phyloP scores from a whole-genome alignment of 441 rosid genomes.

The Gossypium gossypioides region DNA sequence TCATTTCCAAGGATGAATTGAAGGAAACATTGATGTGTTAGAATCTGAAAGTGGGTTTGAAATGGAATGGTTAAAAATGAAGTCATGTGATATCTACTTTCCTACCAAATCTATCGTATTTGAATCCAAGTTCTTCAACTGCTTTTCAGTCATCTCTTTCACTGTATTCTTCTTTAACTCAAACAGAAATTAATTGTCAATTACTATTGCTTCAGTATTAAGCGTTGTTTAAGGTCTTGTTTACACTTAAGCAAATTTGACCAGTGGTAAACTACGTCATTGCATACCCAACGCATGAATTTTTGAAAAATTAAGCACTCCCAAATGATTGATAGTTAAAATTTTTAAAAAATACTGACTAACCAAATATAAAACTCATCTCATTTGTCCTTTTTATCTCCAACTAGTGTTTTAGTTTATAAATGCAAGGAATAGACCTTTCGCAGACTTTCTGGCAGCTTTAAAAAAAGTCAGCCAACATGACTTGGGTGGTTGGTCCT shows the following conservation, averaged over 20 bases:
- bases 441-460: not conserved
- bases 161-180: not conserved
- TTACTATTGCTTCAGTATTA: not conserved
- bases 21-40: not conserved
- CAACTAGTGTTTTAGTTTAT: not conserved
- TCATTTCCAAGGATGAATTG: too few species aligned
- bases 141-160: constrained; percentile 1
- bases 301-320: too few species aligned
- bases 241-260: constrained; percentile 11
- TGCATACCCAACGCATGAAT: constrained; percentile 1
- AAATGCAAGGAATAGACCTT: not conserved
- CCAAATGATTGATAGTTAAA: not conserved
- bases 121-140: constrained; percentile 7
- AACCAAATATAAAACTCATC: not conserved
- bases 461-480: constrained; percentile 4
- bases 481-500: not conserved
- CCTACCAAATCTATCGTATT: constrained; percentile 13
- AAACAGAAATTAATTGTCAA: not conserved
- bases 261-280: constrained; percentile 10
- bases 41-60: not conserved
- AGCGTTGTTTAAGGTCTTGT: constrained; percentile 11
- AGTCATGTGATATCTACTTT: not conserved
- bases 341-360: not conserved
- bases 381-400: constrained; percentile 1
- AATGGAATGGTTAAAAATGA: not conserved